These are phyloP conservation scores for Aureobasidium sp. DNA, from an alignment of 2,329 filamentous ascomycete species.

Conservation along the genomic window DNA sequence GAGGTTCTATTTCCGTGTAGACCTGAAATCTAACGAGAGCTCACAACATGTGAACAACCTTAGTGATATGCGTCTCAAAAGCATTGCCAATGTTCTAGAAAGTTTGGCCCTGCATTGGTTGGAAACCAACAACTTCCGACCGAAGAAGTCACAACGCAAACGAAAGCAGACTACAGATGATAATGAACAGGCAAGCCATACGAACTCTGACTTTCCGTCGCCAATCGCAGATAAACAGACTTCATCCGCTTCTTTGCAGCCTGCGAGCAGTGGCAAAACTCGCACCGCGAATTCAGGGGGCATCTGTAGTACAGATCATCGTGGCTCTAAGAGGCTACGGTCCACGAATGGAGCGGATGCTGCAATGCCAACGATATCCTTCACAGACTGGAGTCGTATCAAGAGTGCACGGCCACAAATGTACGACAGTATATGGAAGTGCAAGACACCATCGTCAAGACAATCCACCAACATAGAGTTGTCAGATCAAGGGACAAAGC, in stretches of 20 bases:
- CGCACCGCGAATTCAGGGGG: background rate
- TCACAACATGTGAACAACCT: background rate
- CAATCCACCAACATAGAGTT: background rate
- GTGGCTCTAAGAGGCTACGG: background rate
- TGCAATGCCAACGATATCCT: background rate
- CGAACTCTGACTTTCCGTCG: background rate
- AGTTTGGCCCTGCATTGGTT: conserved; percentile 68
- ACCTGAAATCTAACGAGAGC: conserved; percentile 22
- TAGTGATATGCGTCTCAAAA: conserved; percentile 33
- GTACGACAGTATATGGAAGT: conserved; percentile 20
- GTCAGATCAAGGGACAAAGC: background rate
- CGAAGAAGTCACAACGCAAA: conserved; percentile 28
- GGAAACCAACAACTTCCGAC: conserved; percentile 60
- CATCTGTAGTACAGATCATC: background rate
- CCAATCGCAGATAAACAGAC: background rate
- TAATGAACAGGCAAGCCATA: background rate
- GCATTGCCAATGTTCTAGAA: conserved; percentile 56
- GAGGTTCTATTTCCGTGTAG: conserved; percentile 75
- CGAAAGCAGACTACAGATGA: background rate
- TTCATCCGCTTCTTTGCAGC: background rate
- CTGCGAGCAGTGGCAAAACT: background rate
- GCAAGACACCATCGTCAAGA: background rate
- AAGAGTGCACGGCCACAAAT: conserved; percentile 32
- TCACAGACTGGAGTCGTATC: conserved; percentile 36
- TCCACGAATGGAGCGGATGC: background rate